Evolutionary conservation across 176 grass and related monocot species (phyloP), one percentile per base, ranked within the genome.

Genomic region (Musa beccarii): DNA sequence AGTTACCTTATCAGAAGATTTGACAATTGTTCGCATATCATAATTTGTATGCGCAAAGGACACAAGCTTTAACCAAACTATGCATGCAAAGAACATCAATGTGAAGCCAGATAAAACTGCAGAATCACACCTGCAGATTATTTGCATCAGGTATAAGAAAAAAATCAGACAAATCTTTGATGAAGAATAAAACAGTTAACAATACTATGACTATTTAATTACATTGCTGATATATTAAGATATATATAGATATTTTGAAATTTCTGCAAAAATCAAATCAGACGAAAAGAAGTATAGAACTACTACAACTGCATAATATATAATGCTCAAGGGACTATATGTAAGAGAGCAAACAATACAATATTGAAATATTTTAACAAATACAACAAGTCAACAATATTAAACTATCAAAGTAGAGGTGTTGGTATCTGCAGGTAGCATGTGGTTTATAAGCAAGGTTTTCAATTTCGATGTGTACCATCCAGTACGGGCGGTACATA

Each of bases 1-100:
- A 3, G 63, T 80, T 89, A 99, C 95, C 95, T 94, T 91, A 63
- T 99, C 86, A 77, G 79, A 75, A 82, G 79, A 87, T 82, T 81
- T 87, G 10, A 82, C 84, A 51, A 99, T 72, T 71, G 52, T 12
- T 75, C 95, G 91, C 75, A 99, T 94, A 91, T 99, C 95, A 86
- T 94, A 89, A 80, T 89, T 99, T 82, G 90, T 94, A 86, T 99
- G 95, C 53, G 84, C 95, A 84, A 86, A 99, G 51, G 95, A 99
- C 25, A 99, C 84, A 72, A 99, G 90, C 88, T 99, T 99, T 82
- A 99, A 79, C 88, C 88, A 99, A 82, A 89, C 81, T 80, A 99
- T 89, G 67, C 90, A 85, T 49, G 88, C 88, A 84, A 91, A 70
- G 61, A 98, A 91, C 82, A 94, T 98, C 57, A 98, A 78, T 23